phyloP scores from a whole-genome alignment of 169 alveolate genomes.

The Theileria sp. region DNA sequence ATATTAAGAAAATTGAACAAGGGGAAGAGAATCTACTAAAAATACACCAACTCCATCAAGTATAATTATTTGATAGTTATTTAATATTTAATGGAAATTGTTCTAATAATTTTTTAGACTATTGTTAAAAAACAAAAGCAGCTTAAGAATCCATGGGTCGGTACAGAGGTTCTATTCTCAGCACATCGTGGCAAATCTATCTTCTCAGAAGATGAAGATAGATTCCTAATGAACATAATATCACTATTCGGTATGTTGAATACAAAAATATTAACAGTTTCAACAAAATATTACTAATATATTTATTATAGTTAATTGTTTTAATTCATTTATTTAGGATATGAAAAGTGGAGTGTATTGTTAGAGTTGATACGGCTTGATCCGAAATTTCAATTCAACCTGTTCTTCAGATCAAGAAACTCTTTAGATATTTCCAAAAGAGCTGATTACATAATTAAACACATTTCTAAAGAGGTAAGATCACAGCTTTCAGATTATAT shows the following conservation, averaged over 20 bases:
- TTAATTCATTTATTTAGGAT: constrained; percentile 50
- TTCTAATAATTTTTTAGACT: constrained; percentile 19
- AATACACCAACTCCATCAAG: constrained; percentile 70
- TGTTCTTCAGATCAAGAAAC: constrained; percentile 74
- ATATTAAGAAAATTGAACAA: constrained; percentile 69
- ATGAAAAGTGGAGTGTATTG: constrained; percentile 79
- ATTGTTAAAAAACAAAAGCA: constrained; percentile 55
- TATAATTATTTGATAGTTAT: not conserved
- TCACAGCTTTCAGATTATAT: not conserved
- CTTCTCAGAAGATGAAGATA: constrained; percentile 77
- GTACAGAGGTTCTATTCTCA: constrained; percentile 60
- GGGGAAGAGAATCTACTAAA: constrained; percentile 72
- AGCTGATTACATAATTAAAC: constrained; percentile 76
- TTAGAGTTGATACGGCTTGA: constrained; percentile 66
- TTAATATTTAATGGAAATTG: not conserved
- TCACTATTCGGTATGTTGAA: constrained; percentile 46
- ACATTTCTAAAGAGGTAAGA: constrained; percentile 70
- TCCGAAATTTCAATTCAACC: constrained; percentile 68
- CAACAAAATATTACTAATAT: no score
- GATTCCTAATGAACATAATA: constrained; percentile 73
- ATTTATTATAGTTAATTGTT: no score
- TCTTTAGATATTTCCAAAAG: constrained; percentile 73
- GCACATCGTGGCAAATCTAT: constrained; percentile 70
- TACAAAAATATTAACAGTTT: no score
- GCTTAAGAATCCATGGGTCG: constrained; percentile 69